Conservation (phyloP, 2,329 filamentous ascomycete genomes). For the Aspergillus costaricaensis region DNA sequence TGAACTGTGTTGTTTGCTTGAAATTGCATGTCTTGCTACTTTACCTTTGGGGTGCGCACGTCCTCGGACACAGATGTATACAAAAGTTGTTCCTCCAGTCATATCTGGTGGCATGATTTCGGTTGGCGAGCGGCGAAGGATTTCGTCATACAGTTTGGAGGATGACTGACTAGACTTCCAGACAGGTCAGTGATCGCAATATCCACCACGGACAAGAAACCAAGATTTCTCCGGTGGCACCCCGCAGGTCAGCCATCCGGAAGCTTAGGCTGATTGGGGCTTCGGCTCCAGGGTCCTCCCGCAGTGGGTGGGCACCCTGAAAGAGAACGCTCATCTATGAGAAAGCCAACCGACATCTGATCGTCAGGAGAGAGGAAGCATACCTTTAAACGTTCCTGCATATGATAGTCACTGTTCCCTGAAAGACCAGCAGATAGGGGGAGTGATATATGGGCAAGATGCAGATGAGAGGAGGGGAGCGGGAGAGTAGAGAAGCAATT, state of each 20-base stretch:
- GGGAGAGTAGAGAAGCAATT: background rate
- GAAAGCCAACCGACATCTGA: background rate
- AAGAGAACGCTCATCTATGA: background rate
- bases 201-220: conserved; percentile 1
- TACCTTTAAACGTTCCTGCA: background rate
- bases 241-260: conserved; percentile 7
- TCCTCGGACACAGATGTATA: background rate
- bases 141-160: background rate
- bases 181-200: background rate
- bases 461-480: background rate
- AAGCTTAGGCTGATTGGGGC: conserved; percentile 8
- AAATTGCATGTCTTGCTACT: background rate
- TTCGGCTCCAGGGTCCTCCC: conserved; percentile 5
- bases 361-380: background rate
- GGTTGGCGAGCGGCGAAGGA: background rate
- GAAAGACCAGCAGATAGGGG: background rate
- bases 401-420: background rate
- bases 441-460: background rate
- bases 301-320: background rate
- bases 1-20: background rate
- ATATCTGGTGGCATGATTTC: conserved; percentile 4
- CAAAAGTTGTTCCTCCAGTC: background rate
- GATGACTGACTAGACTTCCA: background rate
- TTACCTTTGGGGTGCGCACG: background rate
- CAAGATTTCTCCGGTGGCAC: conserved; percentile 10